Evolutionary conservation across 345 rosid species (phyloP).

Genomic region (Aethionema arabicum): DNA sequence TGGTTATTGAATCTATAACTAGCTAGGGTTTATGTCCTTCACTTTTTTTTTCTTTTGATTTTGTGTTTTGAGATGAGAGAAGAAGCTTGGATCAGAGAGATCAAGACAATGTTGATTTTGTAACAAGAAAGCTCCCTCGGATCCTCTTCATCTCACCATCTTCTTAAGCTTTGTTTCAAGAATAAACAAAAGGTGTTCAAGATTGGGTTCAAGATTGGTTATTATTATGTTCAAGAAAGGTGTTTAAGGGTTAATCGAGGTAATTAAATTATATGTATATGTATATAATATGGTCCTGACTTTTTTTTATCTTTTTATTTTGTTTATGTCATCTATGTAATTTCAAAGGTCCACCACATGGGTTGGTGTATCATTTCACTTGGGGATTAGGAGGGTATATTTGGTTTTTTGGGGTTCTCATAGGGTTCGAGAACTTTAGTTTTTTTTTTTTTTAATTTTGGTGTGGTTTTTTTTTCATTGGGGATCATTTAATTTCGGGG

Average conservation of each 20-base stretch:
- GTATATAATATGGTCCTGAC: constrained; percentile 40
- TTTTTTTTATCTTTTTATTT: constrained; percentile 21
- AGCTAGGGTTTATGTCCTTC: constrained; percentile 38
- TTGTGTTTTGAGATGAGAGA: constrained; percentile 49
- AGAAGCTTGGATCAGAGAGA: constrained; percentile 84
- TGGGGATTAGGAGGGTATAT: constrained; percentile 34
- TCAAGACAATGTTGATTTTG: constrained; percentile 44
- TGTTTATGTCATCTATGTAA: constrained; percentile 25
- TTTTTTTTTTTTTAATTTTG: constrained; percentile 30
- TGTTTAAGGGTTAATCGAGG: constrained; percentile 30
- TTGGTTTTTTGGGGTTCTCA: constrained; percentile 33
- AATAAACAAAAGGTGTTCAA: constrained; percentile 25
- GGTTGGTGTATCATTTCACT: constrained; percentile 33
- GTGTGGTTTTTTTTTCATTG: constrained; percentile 28
- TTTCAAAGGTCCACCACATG: constrained; percentile 39
- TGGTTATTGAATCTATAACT: constrained; percentile 42
- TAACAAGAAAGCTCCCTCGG: constrained; percentile 92
- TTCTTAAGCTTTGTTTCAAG: constrained; percentile 41
- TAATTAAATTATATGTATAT: constrained; percentile 25
- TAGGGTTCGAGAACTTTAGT: constrained; percentile 30
- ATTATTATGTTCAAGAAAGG: constrained; percentile 25
- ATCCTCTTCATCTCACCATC: constrained; percentile 75
- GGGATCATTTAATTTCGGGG: neutral
- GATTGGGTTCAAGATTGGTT: neutral
- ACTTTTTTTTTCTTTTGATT: constrained; percentile 7